A percentile compares a stretch with the other conserved stretches of the same genome.
Evolutionary conservation across 169 alveolate species (phyloP).

Genomic region (Plasmodium yoelii): DNA sequence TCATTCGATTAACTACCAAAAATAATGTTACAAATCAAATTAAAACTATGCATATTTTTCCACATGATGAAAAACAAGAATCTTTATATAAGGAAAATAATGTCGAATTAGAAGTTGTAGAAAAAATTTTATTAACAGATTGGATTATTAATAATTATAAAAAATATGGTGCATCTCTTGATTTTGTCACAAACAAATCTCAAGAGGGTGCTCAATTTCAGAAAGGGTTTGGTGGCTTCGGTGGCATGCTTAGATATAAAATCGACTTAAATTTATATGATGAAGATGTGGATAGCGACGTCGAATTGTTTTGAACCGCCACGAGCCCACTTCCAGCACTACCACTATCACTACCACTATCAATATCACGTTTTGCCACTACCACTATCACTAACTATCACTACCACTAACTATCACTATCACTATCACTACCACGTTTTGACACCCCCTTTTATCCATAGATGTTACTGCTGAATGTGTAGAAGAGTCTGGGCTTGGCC

Average conservation of each 20-base stretch:
- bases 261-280: constrained; percentile 90
- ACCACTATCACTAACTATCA: no score
- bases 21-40: constrained; percentile 90
- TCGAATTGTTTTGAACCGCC: constrained; percentile 13
- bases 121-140: constrained; percentile 94
- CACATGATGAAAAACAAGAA: constrained; percentile 85
- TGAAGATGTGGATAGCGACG: constrained; percentile 72
- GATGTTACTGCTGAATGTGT: no score
- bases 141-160: constrained; percentile 97
- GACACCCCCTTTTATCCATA: no score
- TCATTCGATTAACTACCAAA: constrained; percentile 87
- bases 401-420: no score
- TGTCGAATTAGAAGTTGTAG: constrained; percentile 93
- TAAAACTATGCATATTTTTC: constrained; percentile 83
- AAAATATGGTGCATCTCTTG: constrained; percentile 95
- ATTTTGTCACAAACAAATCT: constrained; percentile 96
- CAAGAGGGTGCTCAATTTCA: constrained; percentile 99
- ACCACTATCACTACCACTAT: no score
- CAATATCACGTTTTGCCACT: no score
- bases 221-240: constrained; percentile 99
- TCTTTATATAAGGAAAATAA: constrained; percentile 84
- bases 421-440: no score
- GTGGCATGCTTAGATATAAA: constrained; percentile 98
- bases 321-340: no score
- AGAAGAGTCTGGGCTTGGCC: no score